Evolutionary conservation across 768 basidiomycete genomes (phyloP).

Genomic region (Tephrocybe sp.): DNA sequence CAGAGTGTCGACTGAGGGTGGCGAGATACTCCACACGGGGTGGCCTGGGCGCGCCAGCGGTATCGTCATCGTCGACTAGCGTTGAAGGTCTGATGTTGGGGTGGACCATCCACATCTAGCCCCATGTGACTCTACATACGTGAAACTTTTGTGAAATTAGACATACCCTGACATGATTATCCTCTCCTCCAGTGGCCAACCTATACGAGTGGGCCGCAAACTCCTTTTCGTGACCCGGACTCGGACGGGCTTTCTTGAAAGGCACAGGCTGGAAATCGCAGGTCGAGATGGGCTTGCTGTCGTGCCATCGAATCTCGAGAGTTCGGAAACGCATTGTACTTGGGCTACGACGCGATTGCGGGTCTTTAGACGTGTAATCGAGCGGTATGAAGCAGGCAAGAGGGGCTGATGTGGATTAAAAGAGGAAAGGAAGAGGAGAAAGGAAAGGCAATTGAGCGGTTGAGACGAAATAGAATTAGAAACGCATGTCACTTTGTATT

Average conservation of each 20-base stretch:
- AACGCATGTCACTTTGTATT: constrained; percentile 5
- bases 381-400: not conserved
- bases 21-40: constrained; percentile 97
- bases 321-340: constrained; percentile 78
- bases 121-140: constrained; percentile 4
- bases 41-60: constrained; percentile 31
- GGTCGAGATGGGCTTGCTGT: constrained; percentile 91
- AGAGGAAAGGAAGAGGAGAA: constrained; percentile 4
- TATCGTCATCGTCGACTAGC: constrained; percentile 40
- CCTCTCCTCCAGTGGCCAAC: constrained; percentile 93
- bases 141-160: constrained; percentile 9
- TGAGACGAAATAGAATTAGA: constrained; percentile 4
- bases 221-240: constrained; percentile 44
- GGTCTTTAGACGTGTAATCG: constrained; percentile 12
- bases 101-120: constrained; percentile 90
- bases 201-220: constrained; percentile 78
- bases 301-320: constrained; percentile 95
- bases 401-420: not conserved
- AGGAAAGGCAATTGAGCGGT: constrained; percentile 1
- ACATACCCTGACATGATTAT: constrained; percentile 94
- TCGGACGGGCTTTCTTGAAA: constrained; percentile 77
- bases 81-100: constrained; percentile 80
- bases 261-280: constrained; percentile 92
- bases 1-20: constrained; percentile 89
- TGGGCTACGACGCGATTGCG: constrained; percentile 15